These are phyloP conservation scores for Beta vulgaris DNA, from an alignment of 148 eudicot species.

Conservation along the genomic window DNA sequence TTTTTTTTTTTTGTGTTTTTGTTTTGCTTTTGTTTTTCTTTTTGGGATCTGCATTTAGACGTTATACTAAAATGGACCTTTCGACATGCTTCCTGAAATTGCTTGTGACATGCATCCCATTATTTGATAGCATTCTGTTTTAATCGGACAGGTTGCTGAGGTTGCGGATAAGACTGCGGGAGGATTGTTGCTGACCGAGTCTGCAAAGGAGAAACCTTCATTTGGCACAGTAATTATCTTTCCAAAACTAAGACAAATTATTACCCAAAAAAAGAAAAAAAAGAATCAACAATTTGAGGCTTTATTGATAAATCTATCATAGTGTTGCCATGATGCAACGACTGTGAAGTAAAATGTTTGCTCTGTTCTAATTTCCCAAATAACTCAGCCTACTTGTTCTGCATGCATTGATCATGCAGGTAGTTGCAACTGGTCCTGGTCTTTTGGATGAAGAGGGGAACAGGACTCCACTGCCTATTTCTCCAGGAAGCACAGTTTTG, in stretches of 20 bases:
- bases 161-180: conserved; percentile 77
- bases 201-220: conserved; percentile 78
- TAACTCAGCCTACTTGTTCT: not conserved
- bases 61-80: not conserved
- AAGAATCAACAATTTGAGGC: not conserved
- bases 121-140: not conserved
- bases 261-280: not conserved
- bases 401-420: conserved; percentile 32
- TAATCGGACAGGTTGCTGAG: conserved; percentile 59
- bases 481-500: conserved; percentile 65
- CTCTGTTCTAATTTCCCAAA: no score
- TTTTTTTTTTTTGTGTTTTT: not conserved
- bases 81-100: not conserved
- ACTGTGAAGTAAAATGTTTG: no score
- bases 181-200: conserved; percentile 71
- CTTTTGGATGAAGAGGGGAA: conserved; percentile 69
- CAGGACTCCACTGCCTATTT: conserved; percentile 52
- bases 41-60: not conserved
- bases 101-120: not conserved
- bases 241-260: not conserved
- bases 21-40: no score
- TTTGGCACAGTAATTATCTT: conserved; percentile 63
- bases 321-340: not conserved
- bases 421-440: conserved; percentile 82
- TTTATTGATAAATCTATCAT: not conserved